Evolutionary conservation across 2,329 filamentous ascomycete genomes (phyloP), one percentile per base, ranked within the genome.

Genomic region (Malbranchea cinnamomea): DNA sequence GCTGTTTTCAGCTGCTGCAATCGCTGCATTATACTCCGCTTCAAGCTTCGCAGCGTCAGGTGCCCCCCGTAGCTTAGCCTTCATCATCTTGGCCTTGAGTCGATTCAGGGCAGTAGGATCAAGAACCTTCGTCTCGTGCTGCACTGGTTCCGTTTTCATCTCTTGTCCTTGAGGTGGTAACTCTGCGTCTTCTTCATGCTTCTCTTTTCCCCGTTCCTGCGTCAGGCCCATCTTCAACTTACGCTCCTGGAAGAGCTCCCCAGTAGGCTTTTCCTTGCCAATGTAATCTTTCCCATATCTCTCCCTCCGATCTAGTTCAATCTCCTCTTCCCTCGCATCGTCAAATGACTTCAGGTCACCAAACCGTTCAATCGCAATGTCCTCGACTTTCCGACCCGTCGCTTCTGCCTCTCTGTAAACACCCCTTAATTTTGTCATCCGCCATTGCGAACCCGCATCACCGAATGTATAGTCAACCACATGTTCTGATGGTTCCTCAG

Each of bases 51-150:
- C 71, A 1, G 74, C 78, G 41, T 92, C 74, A 0, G 82, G 69
- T 0, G 80, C 74, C 10, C 77, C 76, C 37, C 75, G 78, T 26
- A 98, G 61, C 48, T 91, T 92, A 4, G 89, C 89, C 51, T 91
- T 94, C 78, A 98, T 87, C 64, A 95, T 76, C 46, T 89, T 79
- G 0, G 89, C 89, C 40, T 87, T 85, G 28, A 98, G 68, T 37
- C 81, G 75, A 54, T 98, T 98, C 32, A 98, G 63, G 0, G 75
- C 64, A 0, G 82, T 89, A 46, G 79, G 74, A 43, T 92, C 80
- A 12, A 91, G 53, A 8, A 53, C 57, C 11, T 65, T 60, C 0
- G 64, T 65, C 4, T 60, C 60, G 5, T 56, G 53, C 3, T 58
- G 48, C n/a, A 62, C 56, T 28, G 54, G 48, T 23, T 66, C 60